Conservation (phyloP, 2,329 filamentous ascomycete genomes). For the Emmonsia crescens region DNA sequence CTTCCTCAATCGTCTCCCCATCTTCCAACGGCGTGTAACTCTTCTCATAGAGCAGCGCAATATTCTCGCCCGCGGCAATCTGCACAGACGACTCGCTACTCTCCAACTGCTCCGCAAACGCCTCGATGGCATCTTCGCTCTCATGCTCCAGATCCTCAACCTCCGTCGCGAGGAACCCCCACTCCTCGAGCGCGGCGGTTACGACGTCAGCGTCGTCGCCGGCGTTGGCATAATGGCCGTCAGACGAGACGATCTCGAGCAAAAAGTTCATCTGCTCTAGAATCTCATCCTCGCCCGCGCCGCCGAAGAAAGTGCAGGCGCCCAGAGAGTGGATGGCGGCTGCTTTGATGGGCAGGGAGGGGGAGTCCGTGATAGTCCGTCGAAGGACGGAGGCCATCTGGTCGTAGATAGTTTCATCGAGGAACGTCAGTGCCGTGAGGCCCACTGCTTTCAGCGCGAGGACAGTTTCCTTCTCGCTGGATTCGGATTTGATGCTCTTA, state of each 20-base stretch:
- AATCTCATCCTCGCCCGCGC: conserved; percentile 56
- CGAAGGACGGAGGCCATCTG: conserved; percentile 49
- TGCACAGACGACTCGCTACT: conserved; percentile 63
- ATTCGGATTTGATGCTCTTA: conserved; percentile 58
- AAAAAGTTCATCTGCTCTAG: conserved; percentile 64
- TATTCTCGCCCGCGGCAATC: conserved; percentile 65
- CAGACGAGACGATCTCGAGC: conserved; percentile 66
- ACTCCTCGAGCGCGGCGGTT: conserved; percentile 62
- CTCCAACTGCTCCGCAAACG: conserved; percentile 76
- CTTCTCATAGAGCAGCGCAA: conserved; percentile 73
- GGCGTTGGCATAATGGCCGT: conserved; percentile 62
- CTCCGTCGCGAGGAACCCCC: conserved; percentile 69
- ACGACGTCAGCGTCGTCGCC: conserved; percentile 61
- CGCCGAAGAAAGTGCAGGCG: conserved; percentile 64
- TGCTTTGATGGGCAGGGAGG: conserved; percentile 53
- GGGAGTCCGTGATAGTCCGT: conserved; percentile 54
- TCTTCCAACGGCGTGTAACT: conserved; percentile 49
- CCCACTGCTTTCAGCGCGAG: conserved; percentile 62
- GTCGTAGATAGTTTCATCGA: conserved; percentile 56
- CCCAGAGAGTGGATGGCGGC: conserved; percentile 64
- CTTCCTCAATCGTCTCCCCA: conserved; percentile 39
- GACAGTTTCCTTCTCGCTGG: conserved; percentile 57
- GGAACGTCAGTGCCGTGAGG: conserved; percentile 57
- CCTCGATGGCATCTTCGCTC: conserved; percentile 63
- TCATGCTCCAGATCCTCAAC: conserved; percentile 62